Conservation (phyloP, 2,329 filamentous ascomycete species). For the Pestalotiopsis sp. region DNA sequence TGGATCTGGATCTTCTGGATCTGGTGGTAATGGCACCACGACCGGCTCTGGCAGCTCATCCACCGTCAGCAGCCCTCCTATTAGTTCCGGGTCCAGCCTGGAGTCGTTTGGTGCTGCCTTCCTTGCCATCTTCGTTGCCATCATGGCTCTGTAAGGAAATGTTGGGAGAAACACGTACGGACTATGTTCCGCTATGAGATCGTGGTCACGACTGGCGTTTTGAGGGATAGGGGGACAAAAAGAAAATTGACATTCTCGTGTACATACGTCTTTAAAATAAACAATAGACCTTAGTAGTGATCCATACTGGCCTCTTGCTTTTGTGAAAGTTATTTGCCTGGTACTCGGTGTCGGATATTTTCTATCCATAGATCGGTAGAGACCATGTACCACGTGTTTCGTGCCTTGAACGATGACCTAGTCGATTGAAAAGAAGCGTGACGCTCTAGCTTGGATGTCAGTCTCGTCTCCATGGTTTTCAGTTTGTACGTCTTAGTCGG, state of each 20-base stretch:
- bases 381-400: too few species aligned
- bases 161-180: neutral
- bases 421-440: too few species aligned
- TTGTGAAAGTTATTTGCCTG: too few species aligned
- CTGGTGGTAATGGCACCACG: conserved; percentile 11
- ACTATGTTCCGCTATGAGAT: neutral
- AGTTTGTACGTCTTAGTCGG: too few species aligned
- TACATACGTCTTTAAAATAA: neutral
- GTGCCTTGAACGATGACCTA: too few species aligned
- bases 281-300: conserved; percentile 5
- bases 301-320: neutral
- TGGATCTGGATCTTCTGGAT: neutral
- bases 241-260: neutral
- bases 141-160: conserved; percentile 12
- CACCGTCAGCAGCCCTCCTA: neutral
- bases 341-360: too few species aligned
- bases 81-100: conserved; percentile 6
- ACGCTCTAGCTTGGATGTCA: too few species aligned
- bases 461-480: too few species aligned
- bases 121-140: conserved; percentile 15
- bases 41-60: conserved; percentile 1
- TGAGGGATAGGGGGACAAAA: neutral
- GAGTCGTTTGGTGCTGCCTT: conserved; percentile 15
- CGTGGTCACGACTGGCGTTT: conserved; percentile 2
- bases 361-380: too few species aligned